Base-by-base conservation (phyloP, 805 yeast species). In the Alloascoidea hylecoeti region DNA sequence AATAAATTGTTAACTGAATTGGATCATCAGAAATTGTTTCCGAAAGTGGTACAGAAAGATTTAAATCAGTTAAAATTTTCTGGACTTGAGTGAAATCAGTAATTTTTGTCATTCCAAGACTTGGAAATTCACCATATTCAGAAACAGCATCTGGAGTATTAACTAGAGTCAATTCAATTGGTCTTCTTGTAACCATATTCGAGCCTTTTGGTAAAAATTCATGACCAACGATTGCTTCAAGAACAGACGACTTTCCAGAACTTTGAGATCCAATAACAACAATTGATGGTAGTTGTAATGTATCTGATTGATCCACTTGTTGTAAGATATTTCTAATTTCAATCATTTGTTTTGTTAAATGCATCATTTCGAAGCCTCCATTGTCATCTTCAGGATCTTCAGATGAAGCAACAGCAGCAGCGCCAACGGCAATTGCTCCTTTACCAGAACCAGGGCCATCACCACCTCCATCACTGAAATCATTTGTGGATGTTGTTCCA, bases 231-330 rank as follows among this genome's bases (percentile, higher is more conserved):
- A 92, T 82, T 4, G 96, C 74, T 56, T 92, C 98, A 36, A 92
- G 66, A 1, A 92, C 98, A 1, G 97, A 89, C 0, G 96, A 85
- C 56, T 92, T 92, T 35, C 99, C 99, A 34, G 95, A 83, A 4
- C 95, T 82, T 61, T 92, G 99, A 1, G 97, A 89, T 0, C 99
- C 99, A 44, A 92, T 74, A 2, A 92, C 98, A 18, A 92, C 97
- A 49, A 92, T 92, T 0, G 96, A 81, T 2, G 98, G 98, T 33
- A 92, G 64, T 46, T 78, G 83, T 36, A 92, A 63, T 9, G 84
- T 72, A 28, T 84, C 85, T 4, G 79, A 63, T 40, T 78, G 75
- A 48, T 85, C 92, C 14, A 92, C 74, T 43, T 72, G 75, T 41
- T 79, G 71, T 38, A 92, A 63, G 18, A 92, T 71, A 38, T 78